Evolutionary conservation across 1,284 basidiomycete genomes (phyloP).

Genomic region (Cutaneotrichosporon cyanovorans): DNA sequence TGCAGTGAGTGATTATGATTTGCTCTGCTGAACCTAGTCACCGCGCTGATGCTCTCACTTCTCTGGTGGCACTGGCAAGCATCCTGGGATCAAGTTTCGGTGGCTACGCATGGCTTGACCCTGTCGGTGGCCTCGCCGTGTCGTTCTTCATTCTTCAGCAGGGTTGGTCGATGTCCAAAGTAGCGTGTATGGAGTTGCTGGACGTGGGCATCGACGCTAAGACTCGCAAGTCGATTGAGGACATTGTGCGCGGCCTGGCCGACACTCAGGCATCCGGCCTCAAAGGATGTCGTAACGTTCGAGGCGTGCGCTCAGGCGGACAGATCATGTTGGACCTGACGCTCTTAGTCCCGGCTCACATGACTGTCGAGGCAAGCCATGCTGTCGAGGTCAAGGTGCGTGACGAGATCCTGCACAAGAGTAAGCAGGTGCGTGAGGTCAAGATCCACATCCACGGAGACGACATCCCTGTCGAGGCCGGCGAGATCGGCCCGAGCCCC

Average conservation of each 20-base stretch:
- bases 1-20: conserved; percentile 45
- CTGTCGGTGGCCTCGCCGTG: conserved; percentile 85
- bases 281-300: conserved; percentile 58
- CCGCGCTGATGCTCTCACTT: conserved; percentile 86
- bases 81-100: conserved; percentile 79
- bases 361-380: conserved; percentile 56
- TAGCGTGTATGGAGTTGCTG: conserved; percentile 73
- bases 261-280: conserved; percentile 36
- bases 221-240: conserved; percentile 53
- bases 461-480: conserved; percentile 7
- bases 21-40: conserved; percentile 57
- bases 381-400: conserved; percentile 59
- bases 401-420: conserved; percentile 54
- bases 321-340: conserved; percentile 47
- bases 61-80: conserved; percentile 75
- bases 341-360: conserved; percentile 57
- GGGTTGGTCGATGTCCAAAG: conserved; percentile 62
- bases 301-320: conserved; percentile 66
- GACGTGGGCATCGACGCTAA: conserved; percentile 68
- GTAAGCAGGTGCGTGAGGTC: conserved; percentile 71
- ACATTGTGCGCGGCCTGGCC: conserved; percentile 55
- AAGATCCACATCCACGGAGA: conserved; percentile 57
- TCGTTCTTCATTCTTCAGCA: conserved; percentile 82
- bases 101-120: conserved; percentile 77
- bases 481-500: not conserved